Conservation (phyloP, 2,329 filamentous ascomycete genomes). For the Pseudogymnoascus verrucosus region DNA sequence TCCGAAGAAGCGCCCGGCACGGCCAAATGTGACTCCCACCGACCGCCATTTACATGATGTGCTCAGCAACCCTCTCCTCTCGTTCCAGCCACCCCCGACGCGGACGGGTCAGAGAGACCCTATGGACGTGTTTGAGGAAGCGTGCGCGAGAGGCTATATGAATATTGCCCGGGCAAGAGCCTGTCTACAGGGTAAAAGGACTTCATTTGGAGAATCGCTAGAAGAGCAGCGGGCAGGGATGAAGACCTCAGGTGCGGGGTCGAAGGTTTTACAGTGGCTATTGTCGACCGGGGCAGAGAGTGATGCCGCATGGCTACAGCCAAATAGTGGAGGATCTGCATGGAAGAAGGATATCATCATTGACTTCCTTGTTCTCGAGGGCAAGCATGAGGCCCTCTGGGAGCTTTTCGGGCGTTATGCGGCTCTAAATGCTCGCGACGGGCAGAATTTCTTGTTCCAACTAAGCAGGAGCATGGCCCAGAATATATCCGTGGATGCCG, state of each 20-base stretch:
- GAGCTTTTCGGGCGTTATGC: slow-evolving; percentile 19
- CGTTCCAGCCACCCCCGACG: background rate
- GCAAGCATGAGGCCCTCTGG: slow-evolving; percentile 22
- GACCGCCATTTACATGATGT: slow-evolving; percentile 41
- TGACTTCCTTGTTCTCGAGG: slow-evolving; percentile 26
- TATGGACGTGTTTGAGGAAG: slow-evolving; percentile 26
- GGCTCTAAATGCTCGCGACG: background rate
- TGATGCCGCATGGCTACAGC: slow-evolving; percentile 19
- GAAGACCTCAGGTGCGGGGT: slow-evolving; percentile 24
- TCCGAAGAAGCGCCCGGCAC: slow-evolving; percentile 9
- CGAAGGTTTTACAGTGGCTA: slow-evolving; percentile 26
- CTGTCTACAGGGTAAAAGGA: slow-evolving; percentile 20
- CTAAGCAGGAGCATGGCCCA: slow-evolving; percentile 5
- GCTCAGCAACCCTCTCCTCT: slow-evolving; percentile 42
- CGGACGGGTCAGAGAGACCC: slow-evolving; percentile 16
- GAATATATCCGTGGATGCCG: slow-evolving; percentile 10
- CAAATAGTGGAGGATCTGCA: slow-evolving; percentile 15
- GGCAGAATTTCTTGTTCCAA: background rate
- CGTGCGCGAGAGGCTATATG: slow-evolving; percentile 26
- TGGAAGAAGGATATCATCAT: slow-evolving; percentile 16
- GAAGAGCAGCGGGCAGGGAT: slow-evolving; percentile 19
- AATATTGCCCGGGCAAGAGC: slow-evolving; percentile 19
- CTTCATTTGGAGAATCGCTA: slow-evolving; percentile 16
- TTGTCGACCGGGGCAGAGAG: slow-evolving; percentile 21
- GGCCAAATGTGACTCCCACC: slow-evolving; percentile 25